Base-by-base conservation (phyloP, 345 rosid genomes). In the Carallia pectinifolia region DNA sequence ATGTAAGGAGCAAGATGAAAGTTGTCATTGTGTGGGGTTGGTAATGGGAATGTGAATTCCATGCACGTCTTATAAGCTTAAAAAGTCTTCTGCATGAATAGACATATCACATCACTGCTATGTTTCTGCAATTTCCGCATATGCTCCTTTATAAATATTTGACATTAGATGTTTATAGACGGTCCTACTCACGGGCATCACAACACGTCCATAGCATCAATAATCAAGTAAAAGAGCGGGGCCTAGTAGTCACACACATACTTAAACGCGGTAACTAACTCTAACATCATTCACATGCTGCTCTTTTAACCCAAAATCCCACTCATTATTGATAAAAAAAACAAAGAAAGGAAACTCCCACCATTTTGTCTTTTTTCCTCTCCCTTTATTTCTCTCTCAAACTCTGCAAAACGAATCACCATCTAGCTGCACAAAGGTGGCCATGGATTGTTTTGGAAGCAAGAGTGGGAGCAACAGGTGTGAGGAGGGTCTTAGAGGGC, bases 371-470 rank as follows among this genome's bases (percentile, higher is more conserved):
- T 10, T 44, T 15, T 44, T 44, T 2, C 6, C 6, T 27, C 29
- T 8, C 16, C 60, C 60, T 8, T 56, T 27, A 5, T 13, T 56
- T 56, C 60, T 3, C 33, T 23, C 31, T 13, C 29, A 23, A 56
- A 9, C 33, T 8, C 33, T 9, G 9, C 2, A 23, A 3, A 23
- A 56, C 23, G 31, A 0, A 44, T 44, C 15, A 44, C 50, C 17
- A 44, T 44, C 50, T 12, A 44, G 17, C 50, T 44, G 50, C 50
- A 10, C 3, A 12, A 10, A 44, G 50, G 31, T 56, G 7, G 33
- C 17, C 60, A 89, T 89, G 95, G 88, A 84, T 53, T 73, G 81
- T 34, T 79, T 67, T 47, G 62, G 70, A 36, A 80, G 90, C 77
- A 87, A 79, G 84, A 81, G 69, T 27, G 81, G 61, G 76, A 70